phyloP scores from a whole-genome alignment of 495 filamentous ascomycete genomes.

The Tuber indicum region DNA sequence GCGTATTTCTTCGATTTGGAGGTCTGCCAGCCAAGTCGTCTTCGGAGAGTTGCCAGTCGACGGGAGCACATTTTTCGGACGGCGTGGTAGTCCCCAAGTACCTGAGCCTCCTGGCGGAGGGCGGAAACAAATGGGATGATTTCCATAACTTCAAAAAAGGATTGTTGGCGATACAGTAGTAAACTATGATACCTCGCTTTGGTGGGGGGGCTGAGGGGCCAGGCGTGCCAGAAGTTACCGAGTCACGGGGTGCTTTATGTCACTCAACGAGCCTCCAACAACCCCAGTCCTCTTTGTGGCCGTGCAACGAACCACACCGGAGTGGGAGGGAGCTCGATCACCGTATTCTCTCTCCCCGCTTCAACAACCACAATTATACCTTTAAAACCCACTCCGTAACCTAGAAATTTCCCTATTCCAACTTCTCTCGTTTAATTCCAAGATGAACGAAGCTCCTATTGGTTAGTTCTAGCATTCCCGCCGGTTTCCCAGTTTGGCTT shows the following conservation, averaged over 20 bases:
- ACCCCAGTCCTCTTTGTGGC: not conserved
- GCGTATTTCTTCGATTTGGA: conserved; percentile 78
- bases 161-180: not conserved
- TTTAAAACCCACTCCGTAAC: not conserved
- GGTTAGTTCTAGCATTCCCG: conserved; percentile 48
- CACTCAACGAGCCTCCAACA: not conserved
- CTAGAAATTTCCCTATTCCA: not conserved
- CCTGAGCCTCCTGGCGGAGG: conserved; percentile 68
- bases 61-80: conserved; percentile 75
- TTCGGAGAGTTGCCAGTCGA: conserved; percentile 74
- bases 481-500: conserved; percentile 25
- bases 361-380: not conserved
- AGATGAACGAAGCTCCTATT: conserved; percentile 67
- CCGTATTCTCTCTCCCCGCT: not conserved
- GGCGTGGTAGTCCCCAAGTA: conserved; percentile 80
- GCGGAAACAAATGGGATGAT: conserved; percentile 77
- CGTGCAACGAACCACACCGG: not conserved
- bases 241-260: not conserved
- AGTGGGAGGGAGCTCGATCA: not conserved
- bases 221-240: not conserved
- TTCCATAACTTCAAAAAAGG: conserved; percentile 57
- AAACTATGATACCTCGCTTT: not conserved
- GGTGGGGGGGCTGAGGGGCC: not conserved
- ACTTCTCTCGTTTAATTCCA: not conserved
- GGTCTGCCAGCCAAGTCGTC: conserved; percentile 73